These are phyloP conservation scores for Alloascoidea hylecoeti DNA, from an alignment of 805 yeast species.

Conservation along the genomic window DNA sequence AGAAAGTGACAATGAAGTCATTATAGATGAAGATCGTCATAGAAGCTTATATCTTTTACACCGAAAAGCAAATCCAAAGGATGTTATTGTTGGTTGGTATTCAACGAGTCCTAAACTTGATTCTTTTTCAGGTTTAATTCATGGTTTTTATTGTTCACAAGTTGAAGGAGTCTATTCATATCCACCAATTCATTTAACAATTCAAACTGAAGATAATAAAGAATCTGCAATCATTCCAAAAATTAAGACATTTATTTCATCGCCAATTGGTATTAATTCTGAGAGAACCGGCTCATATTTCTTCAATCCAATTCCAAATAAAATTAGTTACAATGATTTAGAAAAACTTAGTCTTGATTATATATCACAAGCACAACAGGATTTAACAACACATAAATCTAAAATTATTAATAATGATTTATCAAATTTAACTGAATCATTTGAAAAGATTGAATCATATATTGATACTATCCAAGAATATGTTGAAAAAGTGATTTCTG, in stretches of 20 bases:
- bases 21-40: conserved; percentile 67
- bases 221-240: conserved; percentile 35
- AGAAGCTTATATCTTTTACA: conserved; percentile 54
- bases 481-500: conserved; percentile 26
- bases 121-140: conserved; percentile 62
- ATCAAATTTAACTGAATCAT: background rate
- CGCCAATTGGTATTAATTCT: conserved; percentile 48
- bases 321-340: conserved; percentile 37
- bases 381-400: conserved; percentile 2
- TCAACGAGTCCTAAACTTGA: conserved; percentile 46
- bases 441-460: conserved; percentile 2
- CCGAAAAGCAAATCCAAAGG: conserved; percentile 68
- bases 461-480: conserved; percentile 35
- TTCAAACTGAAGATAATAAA: conserved; percentile 39
- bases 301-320: conserved; percentile 65
- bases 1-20: conserved; percentile 62
- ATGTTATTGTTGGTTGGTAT: conserved; percentile 78
- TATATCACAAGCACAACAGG: conserved; percentile 18
- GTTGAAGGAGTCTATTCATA: conserved; percentile 55
- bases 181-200: conserved; percentile 70
- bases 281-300: conserved; percentile 30
- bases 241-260: conserved; percentile 59
- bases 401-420: conserved; percentile 1
- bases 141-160: conserved; percentile 65
- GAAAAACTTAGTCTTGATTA: conserved; percentile 46